Conservation (phyloP, 1,284 basidiomycete species). For the Puccinia brachypodii region DNA sequence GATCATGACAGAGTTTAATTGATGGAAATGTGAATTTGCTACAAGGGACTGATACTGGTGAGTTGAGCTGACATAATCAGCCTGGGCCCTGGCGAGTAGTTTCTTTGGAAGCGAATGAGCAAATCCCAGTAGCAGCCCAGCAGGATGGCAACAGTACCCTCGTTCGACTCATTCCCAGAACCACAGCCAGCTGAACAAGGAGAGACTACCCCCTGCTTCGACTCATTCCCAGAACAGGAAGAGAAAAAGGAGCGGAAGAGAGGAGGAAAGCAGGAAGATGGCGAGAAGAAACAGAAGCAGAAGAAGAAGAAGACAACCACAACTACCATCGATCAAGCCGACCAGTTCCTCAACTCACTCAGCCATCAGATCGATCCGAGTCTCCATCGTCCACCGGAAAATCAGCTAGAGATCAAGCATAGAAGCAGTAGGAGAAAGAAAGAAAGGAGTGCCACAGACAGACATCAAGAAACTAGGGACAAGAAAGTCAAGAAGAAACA, state of each 20-base stretch:
- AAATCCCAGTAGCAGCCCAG: not conserved
- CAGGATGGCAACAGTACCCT: not conserved
- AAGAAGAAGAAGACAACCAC: not conserved
- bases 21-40: no score
- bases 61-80: no score
- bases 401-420: not conserved
- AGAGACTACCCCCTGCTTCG: not conserved
- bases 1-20: no score
- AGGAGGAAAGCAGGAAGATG: not conserved
- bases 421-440: not conserved
- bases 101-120: no score
- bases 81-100: no score
- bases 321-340: not conserved
- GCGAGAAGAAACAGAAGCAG: not conserved
- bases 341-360: conserved; percentile 18
- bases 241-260: not conserved
- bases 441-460: not conserved
- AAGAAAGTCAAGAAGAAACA: not conserved
- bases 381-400: not conserved
- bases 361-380: not conserved
- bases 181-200: not conserved
- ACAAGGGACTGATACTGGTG: no score
- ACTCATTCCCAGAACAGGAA: not conserved
- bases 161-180: not conserved
- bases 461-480: not conserved